These are phyloP conservation scores for Agrocybe pediades DNA, from an alignment of 768 basidiomycete genomes.

Conservation along the genomic window DNA sequence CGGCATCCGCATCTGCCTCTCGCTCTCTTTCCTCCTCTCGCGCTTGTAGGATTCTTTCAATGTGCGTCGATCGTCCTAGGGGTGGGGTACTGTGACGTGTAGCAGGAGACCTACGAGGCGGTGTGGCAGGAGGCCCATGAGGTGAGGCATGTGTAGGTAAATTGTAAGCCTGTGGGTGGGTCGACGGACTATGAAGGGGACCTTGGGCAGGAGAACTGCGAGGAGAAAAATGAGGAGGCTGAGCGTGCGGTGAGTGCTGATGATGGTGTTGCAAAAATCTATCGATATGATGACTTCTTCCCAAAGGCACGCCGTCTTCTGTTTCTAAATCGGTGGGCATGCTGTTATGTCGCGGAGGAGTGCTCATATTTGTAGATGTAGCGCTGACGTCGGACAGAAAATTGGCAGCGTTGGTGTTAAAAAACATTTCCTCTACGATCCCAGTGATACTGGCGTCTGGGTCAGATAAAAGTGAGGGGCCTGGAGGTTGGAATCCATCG, in stretches of 20 bases:
- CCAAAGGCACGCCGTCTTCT: slow-evolving; percentile 65
- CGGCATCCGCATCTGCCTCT: slow-evolving; percentile 28
- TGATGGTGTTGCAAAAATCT: slow-evolving; percentile 49
- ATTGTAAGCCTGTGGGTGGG: slow-evolving; percentile 28
- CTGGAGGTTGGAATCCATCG: slow-evolving; percentile 31
- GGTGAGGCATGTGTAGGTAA: slow-evolving; percentile 34
- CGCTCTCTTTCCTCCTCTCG: slow-evolving; percentile 29
- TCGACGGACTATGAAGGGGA: slow-evolving; percentile 19
- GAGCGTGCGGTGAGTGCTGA: slow-evolving; percentile 30
- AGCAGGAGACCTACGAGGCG: slow-evolving; percentile 33
- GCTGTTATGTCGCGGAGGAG: slow-evolving; percentile 44
- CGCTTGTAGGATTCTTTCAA: slow-evolving; percentile 30
- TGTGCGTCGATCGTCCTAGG: slow-evolving; percentile 36
- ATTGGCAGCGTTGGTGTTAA: slow-evolving; percentile 35
- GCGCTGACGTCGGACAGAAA: slow-evolving; percentile 21
- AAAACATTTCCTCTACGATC: slow-evolving; percentile 72
- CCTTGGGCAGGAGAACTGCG: slow-evolving; percentile 23
- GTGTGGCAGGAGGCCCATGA: slow-evolving; percentile 33
- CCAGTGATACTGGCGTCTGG: slow-evolving; percentile 66
- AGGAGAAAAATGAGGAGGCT: slow-evolving; percentile 31
- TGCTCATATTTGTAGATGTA: slow-evolving; percentile 28
- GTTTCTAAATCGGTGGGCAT: slow-evolving; percentile 61
- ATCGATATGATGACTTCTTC: slow-evolving; percentile 62
- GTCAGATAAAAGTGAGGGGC: slow-evolving; percentile 38
- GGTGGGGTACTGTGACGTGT: slow-evolving; percentile 37